Evolutionary conservation across 306 rosid genomes (phyloP).

Genomic region (Neltuma alba): DNA sequence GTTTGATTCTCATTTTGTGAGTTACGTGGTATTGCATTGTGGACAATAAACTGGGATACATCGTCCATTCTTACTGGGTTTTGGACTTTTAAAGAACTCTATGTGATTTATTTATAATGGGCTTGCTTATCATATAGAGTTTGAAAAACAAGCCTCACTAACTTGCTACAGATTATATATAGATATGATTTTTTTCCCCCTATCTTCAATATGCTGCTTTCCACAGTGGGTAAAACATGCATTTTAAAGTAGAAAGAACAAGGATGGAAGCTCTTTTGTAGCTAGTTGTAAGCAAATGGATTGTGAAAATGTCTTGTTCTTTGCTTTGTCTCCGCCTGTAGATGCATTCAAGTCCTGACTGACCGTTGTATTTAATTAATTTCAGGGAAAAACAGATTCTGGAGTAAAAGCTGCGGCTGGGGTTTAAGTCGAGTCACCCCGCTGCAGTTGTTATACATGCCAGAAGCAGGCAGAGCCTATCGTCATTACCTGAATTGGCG

Average conservation of each 20-base stretch:
- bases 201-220: background rate
- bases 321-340: background rate
- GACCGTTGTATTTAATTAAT: constrained; percentile 31
- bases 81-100: constrained; percentile 12
- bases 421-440: constrained; percentile 40
- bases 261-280: background rate
- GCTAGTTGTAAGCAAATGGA: background rate
- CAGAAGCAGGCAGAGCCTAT: constrained; percentile 16
- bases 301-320: background rate
- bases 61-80: background rate
- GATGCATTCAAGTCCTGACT: constrained; percentile 21
- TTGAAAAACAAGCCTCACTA: background rate
- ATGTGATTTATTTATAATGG: background rate
- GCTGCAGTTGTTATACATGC: constrained; percentile 1
- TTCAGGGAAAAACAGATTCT: constrained; percentile 65
- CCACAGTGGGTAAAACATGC: background rate
- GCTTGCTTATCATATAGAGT: background rate
- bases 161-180: background rate
- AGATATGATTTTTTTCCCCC: background rate
- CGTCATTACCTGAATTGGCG: constrained; percentile 25
- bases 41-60: constrained; percentile 1
- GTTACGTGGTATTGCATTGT: background rate
- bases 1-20: constrained; percentile 30
- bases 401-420: constrained; percentile 72
- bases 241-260: background rate